These are phyloP conservation scores for Panus rudis DNA, from an alignment of 768 basidiomycete species.

Conservation along the genomic window DNA sequence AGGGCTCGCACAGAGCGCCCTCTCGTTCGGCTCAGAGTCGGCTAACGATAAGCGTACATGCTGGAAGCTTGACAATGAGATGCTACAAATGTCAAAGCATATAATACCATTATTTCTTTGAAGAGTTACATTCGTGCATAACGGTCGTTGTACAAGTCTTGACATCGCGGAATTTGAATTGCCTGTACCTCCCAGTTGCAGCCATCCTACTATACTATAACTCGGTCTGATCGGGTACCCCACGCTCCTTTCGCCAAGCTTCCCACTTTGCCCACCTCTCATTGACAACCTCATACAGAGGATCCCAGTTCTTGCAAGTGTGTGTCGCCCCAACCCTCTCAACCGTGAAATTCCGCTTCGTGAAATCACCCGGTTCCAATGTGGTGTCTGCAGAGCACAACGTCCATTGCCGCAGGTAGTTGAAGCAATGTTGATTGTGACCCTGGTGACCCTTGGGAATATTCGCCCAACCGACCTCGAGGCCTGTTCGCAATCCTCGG, in stretches of 20 bases:
- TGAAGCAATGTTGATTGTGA: slow-evolving; percentile 24
- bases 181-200: too few relatives aligned
- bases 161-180: too few relatives aligned
- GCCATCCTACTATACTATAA: too few relatives aligned
- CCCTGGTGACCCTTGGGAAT: neutral
- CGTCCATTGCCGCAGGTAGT: slow-evolving; percentile 27
- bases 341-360: slow-evolving; percentile 9
- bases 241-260: slow-evolving; percentile 7
- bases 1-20: too few relatives aligned
- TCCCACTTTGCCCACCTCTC: slow-evolving; percentile 12
- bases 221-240: slow-evolving; percentile 5
- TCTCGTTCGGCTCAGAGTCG: too few relatives aligned
- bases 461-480: neutral
- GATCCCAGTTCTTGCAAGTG: slow-evolving; percentile 23
- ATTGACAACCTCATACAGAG: slow-evolving; percentile 18
- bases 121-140: too few relatives aligned
- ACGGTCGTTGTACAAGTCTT: too few relatives aligned
- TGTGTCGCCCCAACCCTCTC: slow-evolving; percentile 16
- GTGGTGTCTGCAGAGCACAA: slow-evolving; percentile 26
- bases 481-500: slow-evolving; percentile 14
- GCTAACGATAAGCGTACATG: too few relatives aligned
- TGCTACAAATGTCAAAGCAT: too few relatives aligned
- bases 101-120: too few relatives aligned
- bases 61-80: too few relatives aligned
- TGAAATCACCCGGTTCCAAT: slow-evolving; percentile 22